phyloP scores from a whole-genome alignment of 1,139 yeast genomes.

The Yamadazyma diospyri region DNA sequence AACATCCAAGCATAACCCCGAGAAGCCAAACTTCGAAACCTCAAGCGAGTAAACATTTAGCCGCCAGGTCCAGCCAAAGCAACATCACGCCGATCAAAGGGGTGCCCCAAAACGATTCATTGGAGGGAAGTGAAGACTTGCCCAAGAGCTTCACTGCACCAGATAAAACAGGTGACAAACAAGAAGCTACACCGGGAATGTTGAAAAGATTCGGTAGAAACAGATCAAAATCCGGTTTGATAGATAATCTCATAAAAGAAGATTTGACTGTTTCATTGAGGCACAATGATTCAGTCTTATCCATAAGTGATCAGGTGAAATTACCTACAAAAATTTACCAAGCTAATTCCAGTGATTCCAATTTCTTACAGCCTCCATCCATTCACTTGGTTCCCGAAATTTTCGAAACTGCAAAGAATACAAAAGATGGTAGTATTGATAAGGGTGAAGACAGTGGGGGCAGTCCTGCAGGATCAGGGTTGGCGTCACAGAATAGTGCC shows the following conservation, averaged over 20 bases:
- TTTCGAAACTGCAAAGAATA: neutral
- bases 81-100: neutral
- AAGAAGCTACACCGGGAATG: constrained; percentile 10
- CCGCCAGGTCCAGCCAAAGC: neutral
- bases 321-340: constrained; percentile 12
- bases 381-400: neutral
- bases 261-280: constrained; percentile 36
- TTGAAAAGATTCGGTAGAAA: constrained; percentile 10
- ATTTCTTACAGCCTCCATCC: constrained; percentile 5
- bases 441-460: neutral
- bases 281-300: constrained; percentile 42
- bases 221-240: constrained; percentile 9
- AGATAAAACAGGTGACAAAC: neutral
- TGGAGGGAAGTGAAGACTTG: neutral
- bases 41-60: neutral
- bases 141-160: neutral
- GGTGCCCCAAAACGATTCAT: neutral
- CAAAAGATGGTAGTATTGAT: neutral
- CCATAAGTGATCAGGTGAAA: constrained; percentile 24
- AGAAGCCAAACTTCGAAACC: neutral
- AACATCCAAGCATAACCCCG: neutral
- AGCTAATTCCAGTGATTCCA: constrained; percentile 6
- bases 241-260: constrained; percentile 14
- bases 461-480: constrained; percentile 4
- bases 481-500: too few species aligned